A percentile compares a stretch with the other conserved stretches of the same genome.
Evolutionary conservation across 1,139 yeast genomes (phyloP).

Genomic region (Taphrina communis): DNA sequence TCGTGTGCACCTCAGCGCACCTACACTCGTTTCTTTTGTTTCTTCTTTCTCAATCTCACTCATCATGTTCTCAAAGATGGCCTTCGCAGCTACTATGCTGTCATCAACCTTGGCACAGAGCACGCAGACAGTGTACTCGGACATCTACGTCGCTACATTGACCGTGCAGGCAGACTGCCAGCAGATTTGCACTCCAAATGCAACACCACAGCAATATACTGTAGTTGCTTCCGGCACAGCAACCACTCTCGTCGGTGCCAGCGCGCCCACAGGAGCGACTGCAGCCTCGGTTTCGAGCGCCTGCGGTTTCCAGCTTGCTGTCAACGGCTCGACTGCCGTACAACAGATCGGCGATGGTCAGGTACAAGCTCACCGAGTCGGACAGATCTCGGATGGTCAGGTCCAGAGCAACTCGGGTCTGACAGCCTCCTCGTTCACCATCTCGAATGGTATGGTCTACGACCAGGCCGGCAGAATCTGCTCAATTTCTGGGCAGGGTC

Average conservation of each 20-base stretch:
- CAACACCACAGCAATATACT: slow-evolving; percentile 1
- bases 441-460: slow-evolving; percentile 24
- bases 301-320: slow-evolving; percentile 29
- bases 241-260: slow-evolving; percentile 10
- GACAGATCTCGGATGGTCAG: slow-evolving; percentile 34
- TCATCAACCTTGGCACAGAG: slow-evolving; percentile 13
- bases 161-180: slow-evolving; percentile 20
- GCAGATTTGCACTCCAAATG: slow-evolving; percentile 6
- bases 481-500: slow-evolving; percentile 24
- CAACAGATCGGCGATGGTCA: slow-evolving; percentile 29
- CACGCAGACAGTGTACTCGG: not conserved
- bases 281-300: slow-evolving; percentile 15
- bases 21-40: not conserved
- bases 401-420: slow-evolving; percentile 18
- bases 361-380: slow-evolving; percentile 16
- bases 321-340: slow-evolving; percentile 9
- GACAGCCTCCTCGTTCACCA: slow-evolving; percentile 22
- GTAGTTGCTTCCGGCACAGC: slow-evolving; percentile 17
- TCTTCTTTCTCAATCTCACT: not conserved
- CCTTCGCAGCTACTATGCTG: slow-evolving; percentile 25
- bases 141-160: slow-evolving; percentile 19
- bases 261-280: slow-evolving; percentile 19
- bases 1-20: not conserved
- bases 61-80: slow-evolving; percentile 13
- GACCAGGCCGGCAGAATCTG: slow-evolving; percentile 36